Evolutionary conservation across 345 rosid species (phyloP), one percentile per base, ranked within the genome.

Genomic region (Stellera chamaejasme): DNA sequence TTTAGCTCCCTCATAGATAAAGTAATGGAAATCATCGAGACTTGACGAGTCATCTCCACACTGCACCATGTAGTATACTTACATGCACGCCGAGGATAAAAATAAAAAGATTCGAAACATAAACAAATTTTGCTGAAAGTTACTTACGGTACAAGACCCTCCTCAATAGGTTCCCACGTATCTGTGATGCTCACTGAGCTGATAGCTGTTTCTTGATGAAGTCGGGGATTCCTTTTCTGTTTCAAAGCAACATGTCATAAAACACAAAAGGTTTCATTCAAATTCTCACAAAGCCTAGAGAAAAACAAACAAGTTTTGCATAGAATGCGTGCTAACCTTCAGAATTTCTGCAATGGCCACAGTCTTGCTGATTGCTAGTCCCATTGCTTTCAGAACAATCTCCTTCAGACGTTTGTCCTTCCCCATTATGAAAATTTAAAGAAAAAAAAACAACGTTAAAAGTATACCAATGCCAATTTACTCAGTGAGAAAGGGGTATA

Each of bases 111-210:
- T 10, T 26, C 13, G 27, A 25, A 51, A 27, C 55, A 51, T 25
- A 27, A 51, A 39, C 11, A 26, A 1, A 41, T 4, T 13, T 25
- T 0, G 5, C 39, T 32, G 39, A 1, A 32, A 32, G 11, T 11
- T 32, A 11, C 15, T 15, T 50, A 72, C 72, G 69, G 76, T 50
- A 60, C 54, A 41, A 72, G 76, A 45, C 76, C 76, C 66, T 72
- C 72, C 61, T 72, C 76, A 45, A 72, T 64, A 14, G 72, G 76
- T 58, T 72, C 76, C 76, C 76, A 72, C 43, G 63, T 65, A 66
- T 72, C 72, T 43, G 61, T 72, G 41, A 72, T 72, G 66, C 72
- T 72, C 13, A 63, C 56, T 50, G 76, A 72, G 50, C 76, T 67
- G 48, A 67, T 72, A 54, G 59, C 60, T 41, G 72, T 67, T 28